phyloP scores from a whole-genome alignment of 1,139 yeast genomes.

The Yamadazyma buinensis region DNA sequence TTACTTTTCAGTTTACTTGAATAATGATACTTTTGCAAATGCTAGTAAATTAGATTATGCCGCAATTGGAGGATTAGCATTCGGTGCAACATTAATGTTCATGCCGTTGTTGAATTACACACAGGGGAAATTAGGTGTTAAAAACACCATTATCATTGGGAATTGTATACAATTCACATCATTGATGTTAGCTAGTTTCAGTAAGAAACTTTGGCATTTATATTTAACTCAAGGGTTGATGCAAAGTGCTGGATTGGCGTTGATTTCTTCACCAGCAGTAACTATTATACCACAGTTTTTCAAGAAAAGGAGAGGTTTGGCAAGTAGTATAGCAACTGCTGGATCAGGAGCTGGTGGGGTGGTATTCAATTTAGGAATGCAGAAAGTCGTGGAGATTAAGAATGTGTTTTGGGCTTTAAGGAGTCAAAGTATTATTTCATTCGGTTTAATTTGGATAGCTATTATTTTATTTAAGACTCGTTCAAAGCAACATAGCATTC shows the following conservation, averaged over 20 bases:
- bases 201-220: constrained; percentile 48
- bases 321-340: constrained; percentile 53
- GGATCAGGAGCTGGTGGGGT: constrained; percentile 68
- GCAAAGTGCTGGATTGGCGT: constrained; percentile 47
- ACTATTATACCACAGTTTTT: constrained; percentile 52
- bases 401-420: constrained; percentile 35
- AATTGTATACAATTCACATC: constrained; percentile 48
- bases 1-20: constrained; percentile 44
- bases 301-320: constrained; percentile 50
- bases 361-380: constrained; percentile 38
- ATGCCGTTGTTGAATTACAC: constrained; percentile 39
- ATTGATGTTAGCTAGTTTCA: constrained; percentile 51
- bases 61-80: constrained; percentile 40
- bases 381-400: constrained; percentile 23
- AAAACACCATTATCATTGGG: constrained; percentile 36
- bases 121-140: constrained; percentile 39
- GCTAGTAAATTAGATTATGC: constrained; percentile 42
- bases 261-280: constrained; percentile 40
- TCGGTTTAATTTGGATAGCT: constrained; percentile 30
- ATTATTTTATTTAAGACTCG: constrained; percentile 22
- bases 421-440: constrained; percentile 33
- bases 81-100: constrained; percentile 33
- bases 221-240: constrained; percentile 51
- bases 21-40: constrained; percentile 30
- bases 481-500: constrained; percentile 23